Percentiles rank a stretch among this genome's conserved stretches.
phyloP scores from a whole-genome alignment of 169 alveolate species.

The Theileria equi region DNA sequence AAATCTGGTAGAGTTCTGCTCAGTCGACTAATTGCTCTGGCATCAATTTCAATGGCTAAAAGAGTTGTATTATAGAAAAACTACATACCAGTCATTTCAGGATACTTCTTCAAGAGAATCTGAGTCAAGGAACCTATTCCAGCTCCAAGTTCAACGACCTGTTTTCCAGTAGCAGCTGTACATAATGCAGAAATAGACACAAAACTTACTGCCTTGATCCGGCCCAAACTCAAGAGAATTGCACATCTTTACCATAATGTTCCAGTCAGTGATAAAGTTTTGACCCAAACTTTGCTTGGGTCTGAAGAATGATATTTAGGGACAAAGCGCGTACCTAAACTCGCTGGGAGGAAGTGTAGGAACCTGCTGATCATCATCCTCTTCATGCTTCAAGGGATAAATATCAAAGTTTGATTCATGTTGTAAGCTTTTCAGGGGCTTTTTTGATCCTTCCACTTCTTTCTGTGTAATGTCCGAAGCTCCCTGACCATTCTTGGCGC shows the following conservation, averaged over 20 bases:
- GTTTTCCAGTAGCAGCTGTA: constrained; percentile 39
- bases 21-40: constrained; percentile 77
- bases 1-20: constrained; percentile 77
- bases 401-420: constrained; percentile 31
- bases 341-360: constrained; percentile 57
- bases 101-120: constrained; percentile 65
- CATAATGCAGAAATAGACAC: background rate
- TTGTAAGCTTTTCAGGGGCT: constrained; percentile 33
- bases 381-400: constrained; percentile 33
- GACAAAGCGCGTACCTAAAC: constrained; percentile 18
- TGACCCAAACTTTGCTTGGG: constrained; percentile 84
- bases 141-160: constrained; percentile 80
- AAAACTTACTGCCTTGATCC: background rate
- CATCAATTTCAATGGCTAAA: constrained; percentile 76
- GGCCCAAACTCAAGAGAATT: constrained; percentile 14
- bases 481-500: background rate
- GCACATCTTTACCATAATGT: constrained; percentile 62
- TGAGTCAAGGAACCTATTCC: constrained; percentile 82
- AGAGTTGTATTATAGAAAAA: background rate
- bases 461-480: background rate
- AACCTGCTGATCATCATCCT: constrained; percentile 8
- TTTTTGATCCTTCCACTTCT: background rate
- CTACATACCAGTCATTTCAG: constrained; percentile 71
- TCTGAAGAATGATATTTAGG: constrained; percentile 23
- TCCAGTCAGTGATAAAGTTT: constrained; percentile 76